Conservation (phyloP, 1,284 basidiomycete genomes). For the Ceraceosorus guamensis region DNA sequence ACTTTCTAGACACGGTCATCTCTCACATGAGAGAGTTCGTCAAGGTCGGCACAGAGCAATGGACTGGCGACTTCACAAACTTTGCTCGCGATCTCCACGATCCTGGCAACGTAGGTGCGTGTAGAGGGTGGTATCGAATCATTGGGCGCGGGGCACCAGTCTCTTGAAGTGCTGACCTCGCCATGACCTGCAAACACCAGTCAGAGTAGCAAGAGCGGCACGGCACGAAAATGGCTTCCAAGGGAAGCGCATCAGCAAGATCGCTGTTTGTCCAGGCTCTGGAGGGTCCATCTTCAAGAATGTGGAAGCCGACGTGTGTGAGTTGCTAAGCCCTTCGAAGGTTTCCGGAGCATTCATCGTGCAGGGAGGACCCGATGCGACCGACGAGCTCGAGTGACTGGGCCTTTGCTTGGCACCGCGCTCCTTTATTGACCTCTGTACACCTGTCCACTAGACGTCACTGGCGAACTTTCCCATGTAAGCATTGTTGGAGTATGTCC, state of each 20-base stretch:
- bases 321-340: too few relatives aligned
- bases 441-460: conserved; percentile 17
- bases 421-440: neutral
- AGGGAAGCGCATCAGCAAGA: conserved; percentile 12
- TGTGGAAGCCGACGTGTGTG: conserved; percentile 33
- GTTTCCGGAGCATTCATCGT: too few relatives aligned
- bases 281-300: conserved; percentile 32
- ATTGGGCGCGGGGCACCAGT: neutral
- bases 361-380: too few relatives aligned
- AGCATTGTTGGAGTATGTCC: neutral
- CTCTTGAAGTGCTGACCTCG: neutral
- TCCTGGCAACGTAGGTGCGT: neutral
- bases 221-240: neutral
- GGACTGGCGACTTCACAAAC: conserved; percentile 5
- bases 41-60: conserved; percentile 20
- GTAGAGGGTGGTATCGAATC: neutral
- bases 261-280: conserved; percentile 44
- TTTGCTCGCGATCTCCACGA: neutral
- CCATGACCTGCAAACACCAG: neutral
- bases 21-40: conserved; percentile 19
- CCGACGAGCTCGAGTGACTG: neutral
- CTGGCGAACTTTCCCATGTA: conserved; percentile 41
- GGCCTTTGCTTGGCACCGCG: too few relatives aligned
- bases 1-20: conserved; percentile 7
- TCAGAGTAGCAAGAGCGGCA: neutral